These are phyloP conservation scores for Rhodomyrtus tomentosa DNA, from an alignment of 345 rosid genomes.

Conservation along the genomic window DNA sequence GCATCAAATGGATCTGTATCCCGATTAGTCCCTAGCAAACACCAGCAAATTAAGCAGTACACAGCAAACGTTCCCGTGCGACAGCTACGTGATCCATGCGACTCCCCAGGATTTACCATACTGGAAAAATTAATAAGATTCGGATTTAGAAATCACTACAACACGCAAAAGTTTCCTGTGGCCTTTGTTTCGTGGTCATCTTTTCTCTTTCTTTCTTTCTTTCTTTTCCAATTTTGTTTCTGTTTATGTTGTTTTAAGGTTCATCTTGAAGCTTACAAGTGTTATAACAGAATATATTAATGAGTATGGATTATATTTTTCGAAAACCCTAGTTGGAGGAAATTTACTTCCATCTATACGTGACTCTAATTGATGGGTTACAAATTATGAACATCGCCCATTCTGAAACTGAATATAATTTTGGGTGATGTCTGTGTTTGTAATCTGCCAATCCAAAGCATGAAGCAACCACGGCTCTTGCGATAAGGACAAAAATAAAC, in stretches of 20 bases:
- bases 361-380: background rate
- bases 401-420: background rate
- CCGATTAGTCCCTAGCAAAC: background rate
- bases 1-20: background rate
- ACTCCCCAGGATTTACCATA: background rate
- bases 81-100: background rate
- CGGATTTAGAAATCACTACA: background rate
- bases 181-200: background rate
- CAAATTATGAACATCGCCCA: background rate
- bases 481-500: background rate
- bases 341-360: background rate
- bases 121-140: background rate
- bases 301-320: background rate
- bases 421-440: background rate
- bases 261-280: background rate
- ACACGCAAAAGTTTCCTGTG: background rate
- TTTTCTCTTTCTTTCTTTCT: background rate
- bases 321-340: background rate
- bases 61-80: background rate
- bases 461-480: background rate
- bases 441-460: background rate
- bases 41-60: background rate
- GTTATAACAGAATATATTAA: background rate
- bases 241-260: background rate
- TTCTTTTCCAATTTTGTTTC: background rate